Evolutionary conservation across 108 stramenopile species (phyloP), one percentile per base, ranked within the genome.

Genomic region (Nitzschia palea): DNA sequence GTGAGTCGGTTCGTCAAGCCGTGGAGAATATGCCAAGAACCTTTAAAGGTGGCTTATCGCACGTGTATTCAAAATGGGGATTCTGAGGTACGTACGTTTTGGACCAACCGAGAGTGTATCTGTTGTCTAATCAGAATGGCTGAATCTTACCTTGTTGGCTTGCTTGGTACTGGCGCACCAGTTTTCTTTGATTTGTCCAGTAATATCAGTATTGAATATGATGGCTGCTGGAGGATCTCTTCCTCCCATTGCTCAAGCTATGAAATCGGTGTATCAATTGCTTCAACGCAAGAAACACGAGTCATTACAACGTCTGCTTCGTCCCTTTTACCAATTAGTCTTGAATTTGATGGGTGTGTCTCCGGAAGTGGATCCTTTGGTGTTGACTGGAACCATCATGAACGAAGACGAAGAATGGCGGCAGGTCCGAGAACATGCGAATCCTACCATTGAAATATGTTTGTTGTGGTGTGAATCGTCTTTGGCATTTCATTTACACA

Each of bases 371-470:
- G 20, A 61, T 23, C 40, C 59, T 17, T 43, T 14, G 20, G 59
- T 61, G 25, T 61, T 61, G 59, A 27, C 34, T 36, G 59, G 59
- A 6, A 61, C 40, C 10, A 61, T 61, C 59, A 61, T 61, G 34
- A 42, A 43, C 5, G 59, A 61, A 27, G 37, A 44, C 6, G 36
- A 61, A 15, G 59, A 61, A 4, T 14, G 43, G 9, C 36, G 32
- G 9, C 42, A 43, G 37, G 10, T 32, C 37, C 27, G 42, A 43
- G 40, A 43, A 43, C 34, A 36, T 17, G 20, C 34, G 8, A 43
- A 44, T 6, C 4, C 3, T 20, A 18, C 15, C 4, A 42, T 42
- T 27, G 40, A 43, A 32, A 43, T 17, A 5, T 26, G 36, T 42
- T 12, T 61, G 12, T 61, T 32, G 12, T 32, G 27, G 40, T 36